phyloP scores from a whole-genome alignment of 352 stramenopile species.

The Blastocystis sp. region DNA sequence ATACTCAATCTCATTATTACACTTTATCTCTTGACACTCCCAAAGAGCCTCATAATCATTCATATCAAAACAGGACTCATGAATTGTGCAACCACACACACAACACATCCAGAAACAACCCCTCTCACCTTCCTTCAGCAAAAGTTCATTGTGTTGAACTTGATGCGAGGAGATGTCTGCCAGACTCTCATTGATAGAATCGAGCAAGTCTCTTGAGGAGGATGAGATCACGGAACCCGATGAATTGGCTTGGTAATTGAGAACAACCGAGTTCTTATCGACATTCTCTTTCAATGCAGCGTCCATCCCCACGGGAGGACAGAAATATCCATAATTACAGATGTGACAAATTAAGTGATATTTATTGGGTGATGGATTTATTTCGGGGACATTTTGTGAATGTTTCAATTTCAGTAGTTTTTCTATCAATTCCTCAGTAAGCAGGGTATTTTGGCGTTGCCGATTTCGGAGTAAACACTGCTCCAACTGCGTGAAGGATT shows the following conservation, averaged over 20 bases:
- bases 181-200: too few relatives aligned
- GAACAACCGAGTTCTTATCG: too few relatives aligned
- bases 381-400: too few relatives aligned
- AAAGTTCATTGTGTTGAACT: too few relatives aligned
- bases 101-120: slow-evolving; percentile 1
- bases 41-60: background rate
- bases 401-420: too few relatives aligned
- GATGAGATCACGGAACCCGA: too few relatives aligned
- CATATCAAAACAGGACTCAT: background rate
- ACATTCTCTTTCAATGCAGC: too few relatives aligned
- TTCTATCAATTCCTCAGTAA: too few relatives aligned
- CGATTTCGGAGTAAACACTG: background rate
- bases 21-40: background rate
- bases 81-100: background rate
- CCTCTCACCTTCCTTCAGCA: background rate
- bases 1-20: background rate
- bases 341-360: background rate
- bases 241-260: too few relatives aligned
- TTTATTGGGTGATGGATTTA: too few relatives aligned
- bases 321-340: slow-evolving; percentile 20
- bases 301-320: background rate
- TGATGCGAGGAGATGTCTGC: too few relatives aligned
- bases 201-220: too few relatives aligned
- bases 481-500: background rate
- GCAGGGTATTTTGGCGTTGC: background rate